Base-by-base conservation (phyloP, 164 flowering plant genomes). In the Dillenia turbinata region DNA sequence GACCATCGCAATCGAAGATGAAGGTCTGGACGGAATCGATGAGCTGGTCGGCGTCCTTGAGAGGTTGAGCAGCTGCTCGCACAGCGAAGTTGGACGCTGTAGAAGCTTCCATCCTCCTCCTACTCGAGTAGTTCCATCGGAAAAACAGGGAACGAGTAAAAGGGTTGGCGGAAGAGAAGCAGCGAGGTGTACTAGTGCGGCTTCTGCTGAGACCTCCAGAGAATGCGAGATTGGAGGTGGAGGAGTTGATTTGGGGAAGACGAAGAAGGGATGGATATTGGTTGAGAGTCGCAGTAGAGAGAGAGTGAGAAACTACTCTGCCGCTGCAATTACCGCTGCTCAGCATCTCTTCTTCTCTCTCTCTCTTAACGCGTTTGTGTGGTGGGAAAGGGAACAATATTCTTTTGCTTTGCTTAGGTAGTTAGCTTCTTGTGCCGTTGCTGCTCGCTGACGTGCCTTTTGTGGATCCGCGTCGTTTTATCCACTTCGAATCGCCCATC, bases 1-100 rank as follows among this genome's bases (percentile, higher is more conserved):
- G 46, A 94, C 99, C 99, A 71, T 95, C 99, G 55, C 99, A 95
- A 69, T 95, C 99, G 54, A 95, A 92, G 73, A 95, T 90, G 70
- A 95, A 95, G 8, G 99, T 92, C 75, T 95, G 85, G 26, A 90
- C 99, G n/a, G 99, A 92, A 57, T 85, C 87, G 43, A 95, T 86
- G 57, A 95, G 87, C 69, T 88, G 85, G 47, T 88, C 87, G 14
- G 97, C 86, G 55, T 92, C 79, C 78, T 71, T 67, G 71, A 91
- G 81, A 16, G 83, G 90, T 78, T 80, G 83, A 8, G 94, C 90
- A 9, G 91, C 64, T 11, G 90, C 92, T 22, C 76, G 63, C 19
- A 71, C 33, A 4, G 44, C 61, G 57, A 77, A 52, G 43, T 55
- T 71, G 51, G 50, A 8, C 24, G 60, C 19, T 4, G 55, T 51